Evolutionary conservation across 2,329 filamentous ascomycete species (phyloP).

Genomic region (Gliomastix tumulicola): DNA sequence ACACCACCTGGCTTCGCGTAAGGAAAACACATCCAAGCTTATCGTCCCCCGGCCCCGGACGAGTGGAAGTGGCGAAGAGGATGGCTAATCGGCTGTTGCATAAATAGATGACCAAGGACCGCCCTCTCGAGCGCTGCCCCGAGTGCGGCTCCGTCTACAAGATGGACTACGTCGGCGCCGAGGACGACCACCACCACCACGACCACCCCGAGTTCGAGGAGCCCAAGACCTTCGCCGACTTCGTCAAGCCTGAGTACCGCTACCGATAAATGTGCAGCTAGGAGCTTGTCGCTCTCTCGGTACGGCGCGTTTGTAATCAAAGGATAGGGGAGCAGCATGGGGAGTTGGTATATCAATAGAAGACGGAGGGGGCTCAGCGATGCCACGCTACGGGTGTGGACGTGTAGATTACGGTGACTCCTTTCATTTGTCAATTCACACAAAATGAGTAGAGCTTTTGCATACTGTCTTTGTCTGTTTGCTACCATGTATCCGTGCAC

Average conservation of each 20-base stretch:
- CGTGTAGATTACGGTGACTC: constrained; percentile 35
- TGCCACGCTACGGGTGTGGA: constrained; percentile 13
- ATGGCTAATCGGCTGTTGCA: background rate
- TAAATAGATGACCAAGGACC: constrained; percentile 70
- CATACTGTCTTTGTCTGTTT: too few species aligned
- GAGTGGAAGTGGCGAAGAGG: background rate
- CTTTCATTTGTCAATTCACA: constrained; percentile 26
- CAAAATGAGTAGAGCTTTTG: too few species aligned
- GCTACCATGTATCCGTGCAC: too few species aligned
- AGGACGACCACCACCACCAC: constrained; percentile 59
- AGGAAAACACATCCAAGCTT: too few species aligned
- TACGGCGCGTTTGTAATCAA: too few species aligned
- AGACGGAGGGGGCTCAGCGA: constrained; percentile 9
- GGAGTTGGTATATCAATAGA: too few species aligned
- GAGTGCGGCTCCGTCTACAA: constrained; percentile 97
- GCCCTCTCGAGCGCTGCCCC: constrained; percentile 88
- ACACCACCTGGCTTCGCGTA: constrained; percentile 85
- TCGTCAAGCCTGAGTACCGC: constrained; percentile 89
- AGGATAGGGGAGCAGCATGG: constrained; percentile 1
- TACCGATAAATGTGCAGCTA: constrained; percentile 54
- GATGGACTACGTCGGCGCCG: constrained; percentile 90
- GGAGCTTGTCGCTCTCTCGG: too few species aligned
- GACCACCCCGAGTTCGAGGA: constrained; percentile 64
- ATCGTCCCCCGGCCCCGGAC: background rate
- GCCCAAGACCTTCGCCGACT: constrained; percentile 96